A percentile compares a stretch with the other conserved stretches of the same genome.
Evolutionary conservation across 495 filamentous ascomycete genomes (phyloP).

Genomic region (Penicillium mononematosum): DNA sequence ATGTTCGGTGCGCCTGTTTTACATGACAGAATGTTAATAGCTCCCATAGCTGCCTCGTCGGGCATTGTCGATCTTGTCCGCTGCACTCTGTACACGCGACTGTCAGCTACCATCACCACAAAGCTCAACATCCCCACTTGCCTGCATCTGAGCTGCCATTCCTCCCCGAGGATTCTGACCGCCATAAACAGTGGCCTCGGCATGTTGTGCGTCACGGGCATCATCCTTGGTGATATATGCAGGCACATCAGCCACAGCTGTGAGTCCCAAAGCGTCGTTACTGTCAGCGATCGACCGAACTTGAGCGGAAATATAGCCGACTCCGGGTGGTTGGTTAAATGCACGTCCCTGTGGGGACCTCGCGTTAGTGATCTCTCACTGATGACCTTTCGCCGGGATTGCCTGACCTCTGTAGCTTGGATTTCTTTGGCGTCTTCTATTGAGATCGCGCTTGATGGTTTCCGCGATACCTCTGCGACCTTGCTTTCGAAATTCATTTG

Average conservation of each 20-base stretch:
- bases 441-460: constrained; percentile 35
- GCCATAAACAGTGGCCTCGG: constrained; percentile 33
- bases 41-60: constrained; percentile 13
- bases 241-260: constrained; percentile 22
- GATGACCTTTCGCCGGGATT: not conserved
- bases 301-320: constrained; percentile 34
- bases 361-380: not conserved
- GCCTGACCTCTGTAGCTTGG: constrained; percentile 32
- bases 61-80: constrained; percentile 33
- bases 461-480: constrained; percentile 33
- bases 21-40: not conserved
- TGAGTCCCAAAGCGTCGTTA: constrained; percentile 33
- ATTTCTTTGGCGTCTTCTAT: constrained; percentile 36
- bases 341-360: constrained; percentile 30
- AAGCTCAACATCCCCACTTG: constrained; percentile 16
- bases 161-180: constrained; percentile 31
- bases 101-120: constrained; percentile 9
- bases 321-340: constrained; percentile 35
- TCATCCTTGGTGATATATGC: constrained; percentile 39
- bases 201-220: constrained; percentile 35
- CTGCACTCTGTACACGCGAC: constrained; percentile 28
- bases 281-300: constrained; percentile 38
- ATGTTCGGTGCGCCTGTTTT: not conserved
- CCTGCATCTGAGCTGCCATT: constrained; percentile 37
- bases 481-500: constrained; percentile 43